These are phyloP conservation scores for Iberis amara DNA, from an alignment of 441 rosid genomes.

Conservation along the genomic window DNA sequence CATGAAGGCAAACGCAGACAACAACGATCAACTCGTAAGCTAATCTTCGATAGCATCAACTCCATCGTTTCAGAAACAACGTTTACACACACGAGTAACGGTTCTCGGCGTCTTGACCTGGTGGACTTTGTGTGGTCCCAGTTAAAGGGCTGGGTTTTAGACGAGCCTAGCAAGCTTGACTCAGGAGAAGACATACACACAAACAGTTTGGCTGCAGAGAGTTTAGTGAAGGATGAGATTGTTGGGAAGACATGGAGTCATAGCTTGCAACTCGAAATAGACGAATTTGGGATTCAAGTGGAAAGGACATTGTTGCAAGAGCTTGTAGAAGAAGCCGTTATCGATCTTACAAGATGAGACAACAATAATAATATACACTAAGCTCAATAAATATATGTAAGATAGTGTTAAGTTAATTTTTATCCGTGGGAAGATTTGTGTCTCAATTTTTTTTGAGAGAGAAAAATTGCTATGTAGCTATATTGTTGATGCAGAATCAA, in stretches of 20 bases:
- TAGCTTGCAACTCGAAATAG: slow-evolving; percentile 41
- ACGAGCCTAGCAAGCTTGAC: slow-evolving; percentile 43
- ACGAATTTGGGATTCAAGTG: slow-evolving; percentile 49
- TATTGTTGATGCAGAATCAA: too few species aligned
- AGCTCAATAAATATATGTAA: too few species aligned
- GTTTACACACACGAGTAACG: too few species aligned
- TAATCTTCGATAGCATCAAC: slow-evolving; percentile 63
- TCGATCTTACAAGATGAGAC: too few species aligned
- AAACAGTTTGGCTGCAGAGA: too few species aligned
- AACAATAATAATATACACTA: too few species aligned
- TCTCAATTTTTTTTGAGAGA: too few species aligned
- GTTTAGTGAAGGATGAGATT: slow-evolving; percentile 53
- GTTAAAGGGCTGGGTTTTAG: slow-evolving; percentile 54
- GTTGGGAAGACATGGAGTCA: slow-evolving; percentile 61
- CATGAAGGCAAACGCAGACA: slow-evolving; percentile 59
- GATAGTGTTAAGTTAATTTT: too few species aligned
- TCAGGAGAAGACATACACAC: too few species aligned
- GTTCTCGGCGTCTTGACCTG: slow-evolving; percentile 22
- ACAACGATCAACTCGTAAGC: slow-evolving; percentile 53
- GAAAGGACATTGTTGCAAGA: slow-evolving; percentile 60
- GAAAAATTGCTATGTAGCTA: too few species aligned
- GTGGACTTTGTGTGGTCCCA: slow-evolving; percentile 57
- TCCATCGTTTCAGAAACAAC: slow-evolving; percentile 44
- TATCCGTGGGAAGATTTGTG: too few species aligned
- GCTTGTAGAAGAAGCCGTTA: slow-evolving; percentile 69